phyloP scores from a whole-genome alignment of 208 protist genomes.

The Naegleria fowleri region DNA sequence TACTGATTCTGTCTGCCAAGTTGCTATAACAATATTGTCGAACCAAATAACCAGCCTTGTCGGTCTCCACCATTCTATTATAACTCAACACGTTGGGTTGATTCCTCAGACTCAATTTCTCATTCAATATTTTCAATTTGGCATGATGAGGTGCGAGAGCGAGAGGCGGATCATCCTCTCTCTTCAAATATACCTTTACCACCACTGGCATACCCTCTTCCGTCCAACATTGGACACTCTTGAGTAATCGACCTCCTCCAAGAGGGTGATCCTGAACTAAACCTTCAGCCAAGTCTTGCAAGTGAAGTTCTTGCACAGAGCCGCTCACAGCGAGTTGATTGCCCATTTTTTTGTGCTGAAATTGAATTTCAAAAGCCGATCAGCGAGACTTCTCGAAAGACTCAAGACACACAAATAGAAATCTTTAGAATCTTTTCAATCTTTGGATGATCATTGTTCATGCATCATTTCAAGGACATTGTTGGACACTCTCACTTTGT shows the following conservation, averaged over 20 bases:
- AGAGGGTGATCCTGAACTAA: not conserved
- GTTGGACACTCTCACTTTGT: too few species aligned
- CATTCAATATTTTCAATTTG: not conserved
- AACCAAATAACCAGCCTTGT: slow-evolving; percentile 23
- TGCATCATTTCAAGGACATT: too few species aligned
- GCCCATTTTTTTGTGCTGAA: slow-evolving; percentile 13
- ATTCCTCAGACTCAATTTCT: not conserved
- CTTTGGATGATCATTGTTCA: too few species aligned
- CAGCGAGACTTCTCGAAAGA: too few species aligned
- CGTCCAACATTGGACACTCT: slow-evolving; percentile 28
- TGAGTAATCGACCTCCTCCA: slow-evolving; percentile 11
- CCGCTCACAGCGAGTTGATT: slow-evolving; percentile 13
- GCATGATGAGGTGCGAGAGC: not conserved
- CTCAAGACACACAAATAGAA: too few species aligned
- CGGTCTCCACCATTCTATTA: slow-evolving; percentile 21
- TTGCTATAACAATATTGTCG: slow-evolving; percentile 22
- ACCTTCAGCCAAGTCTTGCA: slow-evolving; percentile 21
- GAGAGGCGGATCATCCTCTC: not conserved
- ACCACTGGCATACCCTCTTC: slow-evolving; percentile 21
- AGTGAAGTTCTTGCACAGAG: slow-evolving; percentile 18
- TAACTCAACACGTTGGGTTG: slow-evolving; percentile 24
- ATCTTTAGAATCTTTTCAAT: too few species aligned
- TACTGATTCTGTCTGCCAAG: slow-evolving; percentile 17
- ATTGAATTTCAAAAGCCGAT: too few species aligned
- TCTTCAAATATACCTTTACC: slow-evolving; percentile 26